Evolutionary conservation across 345 rosid species (phyloP), one percentile per base, ranked within the genome.

Genomic region (Aquilaria sinensis): DNA sequence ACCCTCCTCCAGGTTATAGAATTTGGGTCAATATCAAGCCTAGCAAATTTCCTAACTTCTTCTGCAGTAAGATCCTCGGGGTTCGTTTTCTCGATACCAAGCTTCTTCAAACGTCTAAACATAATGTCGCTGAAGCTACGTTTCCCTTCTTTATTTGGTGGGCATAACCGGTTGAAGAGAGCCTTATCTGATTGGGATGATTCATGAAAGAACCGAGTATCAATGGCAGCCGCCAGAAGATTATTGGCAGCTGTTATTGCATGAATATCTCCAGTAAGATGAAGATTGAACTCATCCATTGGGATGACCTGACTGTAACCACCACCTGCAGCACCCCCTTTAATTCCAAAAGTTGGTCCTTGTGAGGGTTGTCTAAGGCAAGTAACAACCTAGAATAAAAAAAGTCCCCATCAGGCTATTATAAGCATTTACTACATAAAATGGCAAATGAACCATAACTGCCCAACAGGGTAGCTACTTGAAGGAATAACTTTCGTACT

Each of bases 261-360:
- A 75, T 95, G 99, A 65, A 91, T 95, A 71, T 95, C 99, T 60
- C 99, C 99, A 0, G 99, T 95, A 49, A 95, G 82, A 65, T 91
- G 97, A 72, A 95, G 93, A 75, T 95, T 91, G 74, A 95, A 91
- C 78, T 95, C 99, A 73, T 95, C 99, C 99, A 95, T 95, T 15
- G 99, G 99, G 58, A 91, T 85, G 62, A 95, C 97, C 73, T 95
- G 99, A 78, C 96, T 95, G 57, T 95, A 91, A 45, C 99, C 99
- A 51, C 99, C 99, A 66, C 99, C 99, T 0, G 97, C 99, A 54
- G 99, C 99, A 41, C 99, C 99, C 41, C 99, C 97, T 78, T 91
- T 95, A 68, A 95, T 95, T 70, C 99, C 97, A 79, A 95, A 95
- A 48, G 97, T 95, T 0, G 99, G 99, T 53, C 99, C 99, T 87